A percentile compares a stretch with the other conserved stretches of the same genome.
Evolutionary conservation across 805 yeast species (phyloP).

Genomic region (Kodamaea kaohsiungensis): DNA sequence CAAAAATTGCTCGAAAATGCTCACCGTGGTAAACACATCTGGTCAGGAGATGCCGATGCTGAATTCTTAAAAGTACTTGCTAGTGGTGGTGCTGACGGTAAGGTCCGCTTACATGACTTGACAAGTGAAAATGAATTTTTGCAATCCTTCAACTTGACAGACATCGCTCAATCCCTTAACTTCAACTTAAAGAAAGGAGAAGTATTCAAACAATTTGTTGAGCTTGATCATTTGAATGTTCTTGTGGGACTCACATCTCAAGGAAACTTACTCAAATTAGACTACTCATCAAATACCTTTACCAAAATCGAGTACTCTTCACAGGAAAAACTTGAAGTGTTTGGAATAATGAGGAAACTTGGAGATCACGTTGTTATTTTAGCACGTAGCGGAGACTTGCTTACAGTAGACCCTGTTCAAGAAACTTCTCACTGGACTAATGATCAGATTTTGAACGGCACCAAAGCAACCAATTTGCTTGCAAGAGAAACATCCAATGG

Average conservation of each 20-base stretch:
- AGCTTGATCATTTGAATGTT: conserved; percentile 37
- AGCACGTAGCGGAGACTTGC: conserved; percentile 41
- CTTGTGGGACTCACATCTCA: conserved; percentile 50
- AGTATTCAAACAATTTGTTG: conserved; percentile 12
- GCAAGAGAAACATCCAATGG: conserved; percentile 16
- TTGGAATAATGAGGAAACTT: conserved; percentile 46
- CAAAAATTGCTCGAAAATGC: conserved; percentile 54
- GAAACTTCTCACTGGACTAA: conserved; percentile 21
- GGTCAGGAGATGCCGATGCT: conserved; percentile 70
- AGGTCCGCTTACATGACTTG: conserved; percentile 53
- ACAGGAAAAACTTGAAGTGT: conserved; percentile 30
- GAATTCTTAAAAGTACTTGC: conserved; percentile 49
- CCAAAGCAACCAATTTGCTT: conserved; percentile 55
- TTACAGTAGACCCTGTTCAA: conserved; percentile 39
- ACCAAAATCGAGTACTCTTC: neutral
- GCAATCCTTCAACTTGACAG: neutral
- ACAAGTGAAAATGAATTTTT: neutral
- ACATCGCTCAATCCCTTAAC: neutral
- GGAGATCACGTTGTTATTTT: conserved; percentile 30
- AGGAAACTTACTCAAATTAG: conserved; percentile 48
- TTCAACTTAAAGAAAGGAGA: neutral
- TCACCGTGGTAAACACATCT: conserved; percentile 83
- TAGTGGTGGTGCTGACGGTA: conserved; percentile 95
- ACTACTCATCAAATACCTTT: neutral
- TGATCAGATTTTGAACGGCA: conserved; percentile 25